phyloP scores from a whole-genome alignment of 2,329 filamentous ascomycete species.

The Pseudogymnoascus sp. region DNA sequence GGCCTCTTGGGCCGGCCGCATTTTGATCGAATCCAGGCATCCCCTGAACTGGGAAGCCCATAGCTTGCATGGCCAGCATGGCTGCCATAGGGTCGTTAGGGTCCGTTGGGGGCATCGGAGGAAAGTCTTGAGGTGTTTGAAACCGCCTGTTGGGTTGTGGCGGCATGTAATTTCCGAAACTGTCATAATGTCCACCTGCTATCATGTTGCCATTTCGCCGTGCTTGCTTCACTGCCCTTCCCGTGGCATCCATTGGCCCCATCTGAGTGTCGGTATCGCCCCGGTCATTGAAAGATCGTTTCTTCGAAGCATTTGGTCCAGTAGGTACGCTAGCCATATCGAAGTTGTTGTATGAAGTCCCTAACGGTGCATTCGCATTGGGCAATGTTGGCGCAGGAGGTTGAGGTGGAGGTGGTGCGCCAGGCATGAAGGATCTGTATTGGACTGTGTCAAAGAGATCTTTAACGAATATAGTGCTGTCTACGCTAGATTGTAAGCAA shows the following conservation, averaged over 20 bases:
- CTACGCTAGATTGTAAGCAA: slow-evolving; percentile 29
- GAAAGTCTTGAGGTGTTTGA: slow-evolving; percentile 15
- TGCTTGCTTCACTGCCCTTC: slow-evolving; percentile 52
- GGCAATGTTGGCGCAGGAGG: slow-evolving; percentile 21
- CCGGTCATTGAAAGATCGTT: slow-evolving; percentile 50
- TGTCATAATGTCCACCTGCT: slow-evolving; percentile 32
- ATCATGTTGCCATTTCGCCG: slow-evolving; percentile 44
- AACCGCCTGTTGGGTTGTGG: slow-evolving; percentile 10
- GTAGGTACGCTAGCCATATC: slow-evolving; percentile 18
- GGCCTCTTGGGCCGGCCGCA: slow-evolving; percentile 17
- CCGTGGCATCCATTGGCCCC: slow-evolving; percentile 22
- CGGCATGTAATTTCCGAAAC: slow-evolving; percentile 23
- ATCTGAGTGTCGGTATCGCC: slow-evolving; percentile 37
- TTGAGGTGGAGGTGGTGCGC: slow-evolving; percentile 36
- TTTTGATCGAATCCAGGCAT: slow-evolving; percentile 31
- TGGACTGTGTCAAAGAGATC: slow-evolving; percentile 63
- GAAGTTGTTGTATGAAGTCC: slow-evolving; percentile 18
- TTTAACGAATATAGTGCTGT: slow-evolving; percentile 57
- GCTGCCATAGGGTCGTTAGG: slow-evolving; percentile 54
- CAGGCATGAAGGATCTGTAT: slow-evolving; percentile 54
- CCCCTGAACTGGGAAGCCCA: slow-evolving; percentile 42
- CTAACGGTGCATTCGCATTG: slow-evolving; percentile 14
- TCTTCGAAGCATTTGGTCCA: slow-evolving; percentile 33
- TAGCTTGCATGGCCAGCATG: slow-evolving; percentile 54
- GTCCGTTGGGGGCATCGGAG: slow-evolving; percentile 44